A percentile compares a stretch with the other conserved stretches of the same genome.
Conservation (phyloP, 345 rosid genomes). For the Salix dunnii region DNA sequence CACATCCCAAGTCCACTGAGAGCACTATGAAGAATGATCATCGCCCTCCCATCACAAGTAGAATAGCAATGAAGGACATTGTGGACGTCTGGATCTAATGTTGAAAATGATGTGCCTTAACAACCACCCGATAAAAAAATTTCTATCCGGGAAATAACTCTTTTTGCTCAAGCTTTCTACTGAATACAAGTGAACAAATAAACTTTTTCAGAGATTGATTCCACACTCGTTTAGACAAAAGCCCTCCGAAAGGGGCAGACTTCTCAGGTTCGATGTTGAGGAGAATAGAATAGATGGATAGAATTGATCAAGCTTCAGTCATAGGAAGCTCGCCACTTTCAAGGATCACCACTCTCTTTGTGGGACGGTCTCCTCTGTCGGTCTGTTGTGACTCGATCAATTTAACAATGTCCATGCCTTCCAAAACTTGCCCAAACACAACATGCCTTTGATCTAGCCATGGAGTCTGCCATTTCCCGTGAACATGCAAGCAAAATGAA, state of each 20-base stretch:
- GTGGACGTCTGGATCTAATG: not conserved
- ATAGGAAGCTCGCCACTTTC: conserved; percentile 92
- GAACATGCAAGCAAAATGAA: not conserved
- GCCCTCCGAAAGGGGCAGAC: not conserved
- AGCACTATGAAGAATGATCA: not conserved
- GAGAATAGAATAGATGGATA: not conserved
- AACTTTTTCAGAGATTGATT: not conserved
- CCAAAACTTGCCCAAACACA: conserved; percentile 92
- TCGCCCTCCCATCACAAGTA: not conserved
- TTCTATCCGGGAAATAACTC: not conserved
- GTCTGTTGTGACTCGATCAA: conserved; percentile 79
- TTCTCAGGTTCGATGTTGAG: not conserved
- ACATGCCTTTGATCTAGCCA: conserved; percentile 97
- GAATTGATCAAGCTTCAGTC: conserved; percentile 38
- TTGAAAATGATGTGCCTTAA: not conserved
- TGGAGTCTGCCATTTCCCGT: conserved; percentile 61
- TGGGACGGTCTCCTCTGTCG: conserved; percentile 92
- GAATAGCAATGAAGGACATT: too few relatives aligned
- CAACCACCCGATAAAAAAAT: not conserved
- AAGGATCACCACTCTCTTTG: conserved; percentile 72
- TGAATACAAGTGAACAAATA: conserved; percentile 5
- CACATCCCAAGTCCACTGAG: not conserved
- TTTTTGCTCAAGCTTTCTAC: conserved; percentile 3
- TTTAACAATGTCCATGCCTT: conserved; percentile 88
- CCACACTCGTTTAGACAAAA: not conserved